A percentile compares a stretch with the other conserved stretches of the same genome.
These are phyloP conservation scores for Paraleonurus japonicus DNA, from an alignment of 257 asterid genomes.

Conservation along the genomic window DNA sequence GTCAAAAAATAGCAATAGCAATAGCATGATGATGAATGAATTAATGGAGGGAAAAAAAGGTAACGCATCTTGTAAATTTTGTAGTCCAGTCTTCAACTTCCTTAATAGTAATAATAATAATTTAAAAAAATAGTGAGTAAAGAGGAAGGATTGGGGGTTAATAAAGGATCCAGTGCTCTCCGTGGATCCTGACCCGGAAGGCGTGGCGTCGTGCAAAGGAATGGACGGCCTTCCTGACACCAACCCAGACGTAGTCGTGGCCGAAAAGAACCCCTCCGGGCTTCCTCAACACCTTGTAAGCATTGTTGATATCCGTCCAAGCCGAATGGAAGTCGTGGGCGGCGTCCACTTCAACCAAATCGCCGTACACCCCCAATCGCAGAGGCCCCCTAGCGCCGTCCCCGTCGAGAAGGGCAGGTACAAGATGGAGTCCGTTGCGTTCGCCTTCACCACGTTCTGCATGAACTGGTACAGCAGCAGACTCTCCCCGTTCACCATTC, in stretches of 20 bases:
- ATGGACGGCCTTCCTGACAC: slow-evolving; percentile 57
- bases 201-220: slow-evolving; percentile 45
- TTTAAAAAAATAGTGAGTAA: too few relatives aligned
- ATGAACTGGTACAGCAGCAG: slow-evolving; percentile 57
- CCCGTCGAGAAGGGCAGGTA: slow-evolving; percentile 51
- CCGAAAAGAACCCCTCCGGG: slow-evolving; percentile 65
- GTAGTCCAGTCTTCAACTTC: too few relatives aligned
- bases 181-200: slow-evolving; percentile 42
- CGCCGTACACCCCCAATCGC: slow-evolving; percentile 53
- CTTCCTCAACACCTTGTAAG: slow-evolving; percentile 37
- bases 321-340: slow-evolving; percentile 62
- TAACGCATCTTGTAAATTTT: too few relatives aligned
- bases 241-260: slow-evolving; percentile 50
- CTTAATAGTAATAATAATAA: too few relatives aligned
- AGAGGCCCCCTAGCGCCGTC: slow-evolving; percentile 44
- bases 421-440: slow-evolving; percentile 35
- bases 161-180: slow-evolving; percentile 57
- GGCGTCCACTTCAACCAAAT: slow-evolving; percentile 56
- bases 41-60: too few relatives aligned
- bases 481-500: slow-evolving; percentile 55
- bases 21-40: too few relatives aligned
- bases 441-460: slow-evolving; percentile 50
- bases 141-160: neutral
- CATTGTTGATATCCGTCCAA: slow-evolving; percentile 53
- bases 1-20: too few relatives aligned